Conservation (phyloP, 495 filamentous ascomycete genomes). For the Pyrenula massariospora region DNA sequence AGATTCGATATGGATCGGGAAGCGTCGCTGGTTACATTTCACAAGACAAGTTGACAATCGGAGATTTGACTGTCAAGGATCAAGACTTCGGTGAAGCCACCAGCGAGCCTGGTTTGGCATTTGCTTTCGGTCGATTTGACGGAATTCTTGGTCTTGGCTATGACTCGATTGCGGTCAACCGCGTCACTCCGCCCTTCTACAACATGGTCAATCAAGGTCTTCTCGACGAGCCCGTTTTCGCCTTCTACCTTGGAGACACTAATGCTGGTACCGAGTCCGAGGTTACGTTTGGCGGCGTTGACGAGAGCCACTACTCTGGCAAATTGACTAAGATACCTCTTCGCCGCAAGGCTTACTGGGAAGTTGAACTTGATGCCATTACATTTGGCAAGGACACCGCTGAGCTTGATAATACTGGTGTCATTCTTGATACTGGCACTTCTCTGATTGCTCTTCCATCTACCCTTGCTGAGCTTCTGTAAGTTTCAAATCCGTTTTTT, state of each 20-base stretch:
- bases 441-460: conserved; percentile 92
- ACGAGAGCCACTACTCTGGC: conserved; percentile 76
- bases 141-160: conserved; percentile 95
- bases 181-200: conserved; percentile 91
- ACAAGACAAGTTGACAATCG: conserved; percentile 72
- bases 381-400: conserved; percentile 73
- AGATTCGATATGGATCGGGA: conserved; percentile 93
- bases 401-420: conserved; percentile 84
- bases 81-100: conserved; percentile 97
- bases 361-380: conserved; percentile 91
- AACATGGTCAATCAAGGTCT: conserved; percentile 82
- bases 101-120: conserved; percentile 86
- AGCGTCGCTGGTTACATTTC: conserved; percentile 91
- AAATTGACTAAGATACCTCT: conserved; percentile 88
- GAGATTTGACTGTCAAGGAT: conserved; percentile 72
- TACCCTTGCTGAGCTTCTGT: conserved; percentile 86
- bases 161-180: conserved; percentile 91
- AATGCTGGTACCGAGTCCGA: conserved; percentile 70
- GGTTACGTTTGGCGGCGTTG: conserved; percentile 84
- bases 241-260: conserved; percentile 84
- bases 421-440: conserved; percentile 96
- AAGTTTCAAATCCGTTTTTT: conserved; percentile 14
- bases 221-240: conserved; percentile 86
- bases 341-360: conserved; percentile 98
- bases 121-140: conserved; percentile 96